These are phyloP conservation scores for Groenewaldozyma sp. DNA, from an alignment of 1,139 yeast species.

Conservation along the genomic window DNA sequence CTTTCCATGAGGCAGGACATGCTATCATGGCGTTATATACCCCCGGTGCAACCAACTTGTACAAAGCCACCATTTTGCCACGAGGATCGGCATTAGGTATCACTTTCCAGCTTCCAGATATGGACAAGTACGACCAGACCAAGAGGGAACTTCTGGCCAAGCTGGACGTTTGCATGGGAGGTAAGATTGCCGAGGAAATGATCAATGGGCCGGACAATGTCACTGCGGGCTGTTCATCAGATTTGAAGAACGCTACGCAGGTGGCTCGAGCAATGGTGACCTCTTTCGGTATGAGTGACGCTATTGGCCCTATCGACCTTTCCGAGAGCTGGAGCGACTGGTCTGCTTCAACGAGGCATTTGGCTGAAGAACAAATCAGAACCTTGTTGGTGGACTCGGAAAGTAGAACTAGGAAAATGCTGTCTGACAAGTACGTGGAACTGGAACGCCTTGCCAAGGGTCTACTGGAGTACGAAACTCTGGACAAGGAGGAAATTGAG, in stretches of 20 bases:
- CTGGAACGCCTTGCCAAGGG: constrained; percentile 87
- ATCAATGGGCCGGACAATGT: constrained; percentile 86
- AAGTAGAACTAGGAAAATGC: constrained; percentile 61
- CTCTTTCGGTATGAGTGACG: constrained; percentile 91
- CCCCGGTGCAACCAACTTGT: constrained; percentile 90
- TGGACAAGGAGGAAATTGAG: constrained; percentile 86
- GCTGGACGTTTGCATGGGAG: constrained; percentile 97
- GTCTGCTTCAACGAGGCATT: constrained; percentile 80
- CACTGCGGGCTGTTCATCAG: constrained; percentile 91
- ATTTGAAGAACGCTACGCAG: constrained; percentile 77
- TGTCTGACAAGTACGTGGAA: constrained; percentile 56
- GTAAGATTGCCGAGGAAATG: constrained; percentile 93
- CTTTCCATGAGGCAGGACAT: constrained; percentile 98
- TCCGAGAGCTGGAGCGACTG: constrained; percentile 85
- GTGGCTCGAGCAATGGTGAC: constrained; percentile 97
- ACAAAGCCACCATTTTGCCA: constrained; percentile 94
- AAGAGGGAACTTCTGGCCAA: constrained; percentile 83
- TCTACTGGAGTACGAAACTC: constrained; percentile 86
- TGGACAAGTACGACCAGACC: constrained; percentile 94
- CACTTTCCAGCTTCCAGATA: constrained; percentile 94
- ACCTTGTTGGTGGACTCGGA: constrained; percentile 66
- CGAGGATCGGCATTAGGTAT: constrained; percentile 95
- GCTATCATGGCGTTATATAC: constrained; percentile 96
- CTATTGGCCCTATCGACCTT: constrained; percentile 83
- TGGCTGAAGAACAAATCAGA: constrained; percentile 89